Evolutionary conservation across 495 filamentous ascomycete genomes (phyloP), one percentile per base, ranked within the genome.

Genomic region (Aspergillus baeticus): DNA sequence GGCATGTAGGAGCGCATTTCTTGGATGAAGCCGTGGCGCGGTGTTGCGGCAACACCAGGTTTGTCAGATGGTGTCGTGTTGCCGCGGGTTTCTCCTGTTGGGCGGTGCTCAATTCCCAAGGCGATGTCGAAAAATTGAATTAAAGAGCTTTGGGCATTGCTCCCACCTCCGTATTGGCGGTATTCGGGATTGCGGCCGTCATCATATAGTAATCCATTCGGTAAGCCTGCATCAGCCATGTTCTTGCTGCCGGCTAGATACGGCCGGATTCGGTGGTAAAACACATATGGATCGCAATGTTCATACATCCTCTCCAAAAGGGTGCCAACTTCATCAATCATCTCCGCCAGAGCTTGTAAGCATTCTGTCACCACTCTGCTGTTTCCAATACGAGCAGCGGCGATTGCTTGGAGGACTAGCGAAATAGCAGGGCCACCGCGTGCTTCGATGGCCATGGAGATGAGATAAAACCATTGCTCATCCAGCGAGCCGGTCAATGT

Each of bases 1-100:
- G 94, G 94, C 94, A 98, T 98, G 75, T 98, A 98, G 2, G 77
- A 81, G 46, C 92, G 89, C 94, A 98, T 98, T 53, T 97, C 94
- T 62, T 88, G 84, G 66, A 98, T 91, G 78, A 98, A 98, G 60
- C 91, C 92, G 73, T 97, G 84, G 21, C 84, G 82, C 13, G 87
- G 80, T 7, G 80, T 78, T 13, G 81, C 75, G 5, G 79, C 73
- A 10, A 76, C 74, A 4, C 80, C 81, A 37, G 83, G 79, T 13
- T 76, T 69, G 35, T 78, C 55, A 26, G 62, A 43, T 5, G 48
- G 22, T n/a, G 64, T 33, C n/a, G 64, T 61, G 31, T 49, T 56
- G 46, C 48, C 36, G 63, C 65, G 50, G 74, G 81, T 84, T 36
- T 88, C 84, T 13, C 94, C 94, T 0, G 94, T 98, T 1, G 95